These are phyloP conservation scores for Hypoxylon fragiforme DNA, from an alignment of 495 filamentous ascomycete genomes.

Conservation along the genomic window DNA sequence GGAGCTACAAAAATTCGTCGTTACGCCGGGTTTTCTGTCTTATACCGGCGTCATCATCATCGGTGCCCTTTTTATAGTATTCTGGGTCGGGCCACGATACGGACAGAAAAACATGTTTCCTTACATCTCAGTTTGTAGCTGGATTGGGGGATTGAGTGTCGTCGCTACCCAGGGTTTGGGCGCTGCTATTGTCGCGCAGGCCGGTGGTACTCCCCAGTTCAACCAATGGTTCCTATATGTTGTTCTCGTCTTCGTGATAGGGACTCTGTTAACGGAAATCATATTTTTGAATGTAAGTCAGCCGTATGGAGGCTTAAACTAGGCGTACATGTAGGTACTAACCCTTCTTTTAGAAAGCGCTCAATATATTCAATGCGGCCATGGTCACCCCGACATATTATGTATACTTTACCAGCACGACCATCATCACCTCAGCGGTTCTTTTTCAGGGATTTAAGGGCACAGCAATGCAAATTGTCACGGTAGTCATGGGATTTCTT, in stretches of 20 bases:
- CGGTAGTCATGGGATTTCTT: constrained; percentile 90
- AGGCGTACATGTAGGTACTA: constrained; percentile 22
- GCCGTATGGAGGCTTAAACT: no score
- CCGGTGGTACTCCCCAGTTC: constrained; percentile 78
- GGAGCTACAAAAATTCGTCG: constrained; percentile 87
- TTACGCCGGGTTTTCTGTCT: constrained; percentile 81
- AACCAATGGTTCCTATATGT: constrained; percentile 98
- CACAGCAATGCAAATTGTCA: constrained; percentile 74
- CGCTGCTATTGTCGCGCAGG: constrained; percentile 86
- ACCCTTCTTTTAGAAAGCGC: constrained; percentile 78
- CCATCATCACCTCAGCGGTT: constrained; percentile 90
- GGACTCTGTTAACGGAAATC: constrained; percentile 88
- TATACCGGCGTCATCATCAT: constrained; percentile 86
- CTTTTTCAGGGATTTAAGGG: constrained; percentile 96
- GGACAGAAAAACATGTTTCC: constrained; percentile 98
- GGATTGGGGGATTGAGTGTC: constrained; percentile 92
- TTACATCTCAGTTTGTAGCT: constrained; percentile 92
- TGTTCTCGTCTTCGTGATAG: constrained; percentile 84
- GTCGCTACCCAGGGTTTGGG: constrained; percentile 94
- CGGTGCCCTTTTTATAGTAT: constrained; percentile 67
- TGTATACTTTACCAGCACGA: constrained; percentile 94
- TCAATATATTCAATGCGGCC: constrained; percentile 96
- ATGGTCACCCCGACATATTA: constrained; percentile 98
- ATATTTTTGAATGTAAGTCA: constrained; percentile 87
- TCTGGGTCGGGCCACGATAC: constrained; percentile 87